A percentile compares a stretch with the other conserved stretches of the same genome.
phyloP scores from a whole-genome alignment of 2,329 filamentous ascomycete species.

The Xylaria multiplex region DNA sequence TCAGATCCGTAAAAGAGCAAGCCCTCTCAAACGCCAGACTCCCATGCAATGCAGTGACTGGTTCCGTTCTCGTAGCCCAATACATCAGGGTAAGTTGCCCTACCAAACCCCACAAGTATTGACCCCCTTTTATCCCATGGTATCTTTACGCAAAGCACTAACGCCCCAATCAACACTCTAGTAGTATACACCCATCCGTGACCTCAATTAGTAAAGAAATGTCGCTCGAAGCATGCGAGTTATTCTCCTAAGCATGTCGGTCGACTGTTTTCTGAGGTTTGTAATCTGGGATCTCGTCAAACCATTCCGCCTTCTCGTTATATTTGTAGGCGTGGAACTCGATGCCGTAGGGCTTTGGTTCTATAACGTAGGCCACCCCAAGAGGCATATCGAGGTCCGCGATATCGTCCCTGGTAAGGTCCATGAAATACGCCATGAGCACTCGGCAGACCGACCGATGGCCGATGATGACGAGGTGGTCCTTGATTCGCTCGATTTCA shows the following conservation, averaged over 20 bases:
- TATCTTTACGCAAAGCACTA: conserved; percentile 33
- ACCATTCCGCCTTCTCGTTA: conserved; percentile 80
- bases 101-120: conserved; percentile 20
- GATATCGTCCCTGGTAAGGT: conserved; percentile 88
- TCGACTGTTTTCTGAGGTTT: conserved; percentile 71
- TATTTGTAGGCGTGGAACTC: conserved; percentile 97
- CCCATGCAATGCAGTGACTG: conserved; percentile 23
- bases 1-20: conserved; percentile 4
- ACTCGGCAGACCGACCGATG: conserved; percentile 94
- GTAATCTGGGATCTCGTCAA: conserved; percentile 87
- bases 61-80: conserved; percentile 18
- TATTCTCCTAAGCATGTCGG: conserved; percentile 47
- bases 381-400: conserved; percentile 94
- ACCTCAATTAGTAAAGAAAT: conserved; percentile 15
- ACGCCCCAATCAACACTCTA: conserved; percentile 31
- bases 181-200: conserved; percentile 33
- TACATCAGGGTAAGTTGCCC: conserved; percentile 22
- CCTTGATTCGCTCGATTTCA: conserved; percentile 95
- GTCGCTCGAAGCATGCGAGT: neutral
- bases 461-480: conserved; percentile 91
- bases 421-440: conserved; percentile 95
- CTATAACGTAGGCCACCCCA: conserved; percentile 92
- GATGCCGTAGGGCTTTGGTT: conserved; percentile 97
- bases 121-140: conserved; percentile 32
- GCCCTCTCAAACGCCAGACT: conserved; percentile 25